Percentiles rank a stretch among this genome's conserved stretches.
Conservation (phyloP, 805 yeast genomes). For the Kazachstania bromeliacearum region DNA sequence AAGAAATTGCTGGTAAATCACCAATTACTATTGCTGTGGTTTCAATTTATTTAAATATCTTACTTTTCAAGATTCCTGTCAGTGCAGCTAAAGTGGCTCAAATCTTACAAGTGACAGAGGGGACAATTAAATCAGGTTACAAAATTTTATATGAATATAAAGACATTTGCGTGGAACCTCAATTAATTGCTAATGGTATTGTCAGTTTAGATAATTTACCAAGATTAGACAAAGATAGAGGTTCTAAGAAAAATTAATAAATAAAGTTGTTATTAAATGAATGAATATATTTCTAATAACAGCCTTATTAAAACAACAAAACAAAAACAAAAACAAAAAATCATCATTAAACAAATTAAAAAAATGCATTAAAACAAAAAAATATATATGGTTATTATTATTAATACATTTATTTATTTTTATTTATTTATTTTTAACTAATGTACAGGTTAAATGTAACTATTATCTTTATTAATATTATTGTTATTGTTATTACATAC, state of each 20-base stretch:
- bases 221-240: constrained; percentile 25
- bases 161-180: constrained; percentile 45
- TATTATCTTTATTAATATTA: no score
- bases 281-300: background rate
- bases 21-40: constrained; percentile 98
- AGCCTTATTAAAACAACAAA: background rate
- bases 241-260: constrained; percentile 8
- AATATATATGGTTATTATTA: background rate
- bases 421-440: background rate
- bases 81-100: constrained; percentile 79
- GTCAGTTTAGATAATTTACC: constrained; percentile 26
- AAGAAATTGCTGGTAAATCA: constrained; percentile 91
- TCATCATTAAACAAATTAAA: no score
- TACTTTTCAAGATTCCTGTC: constrained; percentile 72
- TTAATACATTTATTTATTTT: background rate
- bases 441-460: no score
- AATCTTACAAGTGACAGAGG: constrained; percentile 92
- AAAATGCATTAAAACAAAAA: no score
- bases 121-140: constrained; percentile 89
- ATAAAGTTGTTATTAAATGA: no score
- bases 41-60: constrained; percentile 85
- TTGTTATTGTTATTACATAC: no score
- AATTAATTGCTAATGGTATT: constrained; percentile 24
- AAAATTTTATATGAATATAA: constrained; percentile 70
- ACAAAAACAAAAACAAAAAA: no score